These are phyloP conservation scores for Oryza nivara DNA, from an alignment of 176 grass and related monocot species.

Conservation along the genomic window DNA sequence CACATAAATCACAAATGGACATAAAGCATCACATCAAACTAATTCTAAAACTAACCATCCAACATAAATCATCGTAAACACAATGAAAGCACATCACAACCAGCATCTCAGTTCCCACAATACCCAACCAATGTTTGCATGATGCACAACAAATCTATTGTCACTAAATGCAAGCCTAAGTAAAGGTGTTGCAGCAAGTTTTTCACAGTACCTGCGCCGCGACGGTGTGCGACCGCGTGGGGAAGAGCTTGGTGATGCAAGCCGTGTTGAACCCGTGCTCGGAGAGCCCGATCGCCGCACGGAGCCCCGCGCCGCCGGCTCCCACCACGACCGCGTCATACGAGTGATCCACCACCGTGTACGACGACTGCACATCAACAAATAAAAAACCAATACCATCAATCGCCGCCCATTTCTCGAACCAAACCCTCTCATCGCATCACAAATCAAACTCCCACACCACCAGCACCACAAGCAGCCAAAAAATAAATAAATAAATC, in stretches of 20 bases:
- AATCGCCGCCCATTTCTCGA: not conserved
- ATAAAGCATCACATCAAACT: not conserved
- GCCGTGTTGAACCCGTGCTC: conserved; percentile 98
- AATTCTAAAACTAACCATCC: not conserved
- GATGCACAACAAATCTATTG: not conserved
- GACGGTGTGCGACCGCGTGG: conserved; percentile 91
- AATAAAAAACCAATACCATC: not conserved
- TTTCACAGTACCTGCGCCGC: conserved; percentile 71
- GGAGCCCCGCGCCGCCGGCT: conserved; percentile 87
- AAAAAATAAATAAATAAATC: no score
- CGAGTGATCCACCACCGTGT: conserved; percentile 91
- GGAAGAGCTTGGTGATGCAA: conserved; percentile 98
- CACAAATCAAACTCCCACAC: not conserved
- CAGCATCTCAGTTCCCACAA: not conserved
- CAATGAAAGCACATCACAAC: not conserved
- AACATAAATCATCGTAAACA: not conserved
- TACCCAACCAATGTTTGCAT: not conserved
- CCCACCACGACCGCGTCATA: conserved; percentile 97
- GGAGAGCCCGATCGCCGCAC: conserved; percentile 90
- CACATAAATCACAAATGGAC: not conserved
- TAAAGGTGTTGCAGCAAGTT: not conserved
- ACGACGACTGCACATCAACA: conserved; percentile 54
- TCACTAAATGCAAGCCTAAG: not conserved
- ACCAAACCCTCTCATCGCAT: not conserved
- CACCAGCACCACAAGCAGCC: not conserved